Base-by-base conservation (phyloP, 345 rosid genomes). In the Eucalyptus sp. region DNA sequence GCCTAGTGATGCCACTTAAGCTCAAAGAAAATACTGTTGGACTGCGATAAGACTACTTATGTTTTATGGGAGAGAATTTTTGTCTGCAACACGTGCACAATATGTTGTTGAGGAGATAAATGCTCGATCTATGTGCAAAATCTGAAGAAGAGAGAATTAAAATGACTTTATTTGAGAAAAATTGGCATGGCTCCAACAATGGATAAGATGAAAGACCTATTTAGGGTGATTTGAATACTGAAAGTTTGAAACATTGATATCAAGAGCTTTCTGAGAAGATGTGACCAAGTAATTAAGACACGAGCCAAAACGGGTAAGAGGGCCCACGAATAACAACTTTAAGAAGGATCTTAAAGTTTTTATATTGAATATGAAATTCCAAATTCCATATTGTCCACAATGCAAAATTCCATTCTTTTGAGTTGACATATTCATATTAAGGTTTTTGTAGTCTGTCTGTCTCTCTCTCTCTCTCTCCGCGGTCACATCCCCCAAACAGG, bases 181-280 rank as follows among this genome's bases (percentile, higher is more conserved):
- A 66, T 1, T 15, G 64, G n/a, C n/a, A 24, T 56, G 99, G 96
- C 37, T 80, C 97, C 95, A 4, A 97, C 99, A 0, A 95, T 90
- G 68, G 22, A 62, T 27, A 62, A 62, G 68, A 62, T 29, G 64
- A 25, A 58, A 10, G 64, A 58, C 66, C 66, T 58, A 25, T 11
- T 27, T 60, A 27, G 68, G 7, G 68, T 3, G 16, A 60, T 64
- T 64, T 64, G 37, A n/a, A 7, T 16, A 64, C 37, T n/a, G 37
- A 64, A 64, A 64, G 20, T n/a, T 13, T 64, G 71, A n/a, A 64
- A n/a, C 71, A 64, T 64, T 14, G 71, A 2, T 14, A n/a, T 64
- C 37, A n/a, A n/a, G 71, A 64, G 71, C 18, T 64, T 64, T 64
- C 37, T 64, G 71, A 64, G 37, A n/a, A 64, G 71, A 64, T 64